These are phyloP conservation scores for Canna indica DNA, from an alignment of 176 grass and related monocot genomes.

Conservation along the genomic window DNA sequence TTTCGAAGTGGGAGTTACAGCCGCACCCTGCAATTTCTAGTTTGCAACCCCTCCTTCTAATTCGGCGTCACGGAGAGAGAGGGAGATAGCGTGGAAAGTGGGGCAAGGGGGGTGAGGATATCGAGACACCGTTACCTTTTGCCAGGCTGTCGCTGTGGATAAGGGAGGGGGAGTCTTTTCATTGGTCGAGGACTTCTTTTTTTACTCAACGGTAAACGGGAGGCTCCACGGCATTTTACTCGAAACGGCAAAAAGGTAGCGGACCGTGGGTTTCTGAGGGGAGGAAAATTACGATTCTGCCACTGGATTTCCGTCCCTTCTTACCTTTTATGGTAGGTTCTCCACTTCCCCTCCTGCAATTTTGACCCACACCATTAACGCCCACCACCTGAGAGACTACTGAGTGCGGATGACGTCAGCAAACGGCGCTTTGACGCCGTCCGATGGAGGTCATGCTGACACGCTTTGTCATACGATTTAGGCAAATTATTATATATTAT, in stretches of 20 bases:
- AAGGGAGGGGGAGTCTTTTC: background rate
- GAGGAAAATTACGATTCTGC: background rate
- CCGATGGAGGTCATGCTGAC: no score
- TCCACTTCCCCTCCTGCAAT: background rate
- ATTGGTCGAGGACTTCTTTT: background rate
- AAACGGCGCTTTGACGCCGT: background rate
- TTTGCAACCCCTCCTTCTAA: background rate
- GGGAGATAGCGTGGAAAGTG: background rate
- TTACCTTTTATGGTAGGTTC: background rate
- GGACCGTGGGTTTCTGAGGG: no score
- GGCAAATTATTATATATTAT: no score
- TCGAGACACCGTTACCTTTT: background rate
- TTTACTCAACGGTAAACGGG: conserved; percentile 8
- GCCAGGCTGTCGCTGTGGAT: conserved; percentile 2
- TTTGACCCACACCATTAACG: background rate
- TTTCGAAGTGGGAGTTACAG: conserved; percentile 2
- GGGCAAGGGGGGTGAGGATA: background rate
- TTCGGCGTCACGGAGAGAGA: background rate
- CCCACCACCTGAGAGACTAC: background rate
- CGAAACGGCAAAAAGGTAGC: background rate
- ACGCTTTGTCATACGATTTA: background rate
- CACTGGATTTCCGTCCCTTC: background rate
- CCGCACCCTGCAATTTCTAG: background rate
- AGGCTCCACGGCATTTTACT: background rate
- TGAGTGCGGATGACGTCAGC: background rate